These are phyloP conservation scores for Andrographis paniculata DNA, from an alignment of 305 asterid species.

Conservation along the genomic window DNA sequence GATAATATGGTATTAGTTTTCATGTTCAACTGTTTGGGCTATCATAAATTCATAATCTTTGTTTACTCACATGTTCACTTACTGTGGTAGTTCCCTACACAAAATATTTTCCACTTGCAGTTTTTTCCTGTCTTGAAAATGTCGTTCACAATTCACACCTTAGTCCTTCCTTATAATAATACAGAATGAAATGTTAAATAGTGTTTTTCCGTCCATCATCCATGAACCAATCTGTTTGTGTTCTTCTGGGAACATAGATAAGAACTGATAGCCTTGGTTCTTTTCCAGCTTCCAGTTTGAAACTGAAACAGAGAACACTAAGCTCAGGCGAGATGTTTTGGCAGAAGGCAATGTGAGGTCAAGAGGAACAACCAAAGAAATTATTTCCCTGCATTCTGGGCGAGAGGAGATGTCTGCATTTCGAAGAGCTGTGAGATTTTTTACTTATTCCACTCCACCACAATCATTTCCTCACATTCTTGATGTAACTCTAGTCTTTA, in stretches of 20 bases:
- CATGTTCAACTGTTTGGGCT: background rate
- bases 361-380: conserved; percentile 60
- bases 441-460: background rate
- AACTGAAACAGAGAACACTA: conserved; percentile 76
- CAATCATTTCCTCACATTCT: background rate
- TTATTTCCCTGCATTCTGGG: conserved; percentile 70
- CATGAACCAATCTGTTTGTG: background rate
- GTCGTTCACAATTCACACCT: too few relatives aligned
- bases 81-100: too few relatives aligned
- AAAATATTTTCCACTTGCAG: too few relatives aligned
- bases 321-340: conserved; percentile 79
- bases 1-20: background rate
- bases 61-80: too few relatives aligned
- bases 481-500: background rate
- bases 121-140: too few relatives aligned
- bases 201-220: too few relatives aligned
- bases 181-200: too few relatives aligned
- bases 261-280: background rate
- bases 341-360: conserved; percentile 72
- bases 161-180: too few relatives aligned
- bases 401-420: conserved; percentile 96
- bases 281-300: conserved; percentile 87
- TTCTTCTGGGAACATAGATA: background rate
- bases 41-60: background rate
- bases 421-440: conserved; percentile 92